phyloP scores from a whole-genome alignment of 345 rosid species.

The Corchorus olitorius region DNA sequence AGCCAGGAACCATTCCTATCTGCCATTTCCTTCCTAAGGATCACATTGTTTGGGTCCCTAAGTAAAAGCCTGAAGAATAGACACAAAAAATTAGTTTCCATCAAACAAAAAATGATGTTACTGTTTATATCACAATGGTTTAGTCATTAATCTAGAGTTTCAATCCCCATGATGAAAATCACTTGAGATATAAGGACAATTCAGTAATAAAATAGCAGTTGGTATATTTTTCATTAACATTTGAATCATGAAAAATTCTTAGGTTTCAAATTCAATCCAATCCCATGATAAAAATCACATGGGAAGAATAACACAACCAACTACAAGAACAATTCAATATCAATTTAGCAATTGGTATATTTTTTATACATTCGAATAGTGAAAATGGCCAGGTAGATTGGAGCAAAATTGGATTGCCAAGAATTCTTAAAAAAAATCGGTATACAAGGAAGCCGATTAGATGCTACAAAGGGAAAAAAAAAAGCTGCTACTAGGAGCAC shows the following conservation, averaged over 20 bases:
- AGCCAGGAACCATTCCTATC: conserved; percentile 71
- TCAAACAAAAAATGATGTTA: not conserved
- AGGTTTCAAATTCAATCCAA: too few species aligned
- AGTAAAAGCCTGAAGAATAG: conserved; percentile 31
- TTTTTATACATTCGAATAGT: not conserved
- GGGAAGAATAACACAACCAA: too few species aligned
- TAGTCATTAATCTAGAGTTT: not conserved
- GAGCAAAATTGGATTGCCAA: not conserved
- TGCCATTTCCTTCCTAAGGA: conserved; percentile 88
- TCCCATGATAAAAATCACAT: too few species aligned
- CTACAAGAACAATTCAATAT: too few species aligned
- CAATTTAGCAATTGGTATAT: too few species aligned
- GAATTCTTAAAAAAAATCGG: too few species aligned
- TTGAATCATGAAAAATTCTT: not conserved
- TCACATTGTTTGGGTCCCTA: conserved; percentile 63
- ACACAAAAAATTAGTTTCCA: not conserved
- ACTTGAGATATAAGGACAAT: not conserved
- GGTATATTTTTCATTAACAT: not conserved
- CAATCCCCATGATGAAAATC: not conserved
- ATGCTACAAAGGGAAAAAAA: too few species aligned
- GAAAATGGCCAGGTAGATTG: not conserved
- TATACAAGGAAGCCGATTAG: too few species aligned
- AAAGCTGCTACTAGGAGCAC: too few species aligned
- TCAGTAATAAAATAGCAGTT: not conserved
- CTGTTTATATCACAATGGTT: conserved; percentile 1